Percentiles rank a stretch among this genome's conserved stretches.
Conservation (phyloP, 1,284 basidiomycete species). For the Boletus semigastroideus region DNA sequence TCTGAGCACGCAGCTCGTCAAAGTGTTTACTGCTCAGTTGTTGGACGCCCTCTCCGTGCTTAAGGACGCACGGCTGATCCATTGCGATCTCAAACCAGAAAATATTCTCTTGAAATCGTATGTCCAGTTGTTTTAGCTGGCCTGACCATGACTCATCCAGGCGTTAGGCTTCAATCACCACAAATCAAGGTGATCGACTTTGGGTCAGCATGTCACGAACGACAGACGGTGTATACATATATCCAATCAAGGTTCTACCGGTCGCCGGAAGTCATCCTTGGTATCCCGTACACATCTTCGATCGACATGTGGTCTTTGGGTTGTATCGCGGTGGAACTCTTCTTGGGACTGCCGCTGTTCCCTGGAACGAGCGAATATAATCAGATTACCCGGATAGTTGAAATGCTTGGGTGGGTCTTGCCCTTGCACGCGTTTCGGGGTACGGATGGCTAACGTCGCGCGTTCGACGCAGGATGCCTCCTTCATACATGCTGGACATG, state of each 20-base stretch:
- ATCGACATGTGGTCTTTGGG: constrained; percentile 97
- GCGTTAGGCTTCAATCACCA: constrained; percentile 84
- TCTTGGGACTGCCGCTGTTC: constrained; percentile 94
- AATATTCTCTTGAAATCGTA: constrained; percentile 94
- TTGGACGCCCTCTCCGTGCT: constrained; percentile 91
- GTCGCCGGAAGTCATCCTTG: constrained; percentile 95
- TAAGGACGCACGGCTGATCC: constrained; percentile 94
- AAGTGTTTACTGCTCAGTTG: constrained; percentile 96
- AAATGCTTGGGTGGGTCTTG: constrained; percentile 89
- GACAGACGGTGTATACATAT: constrained; percentile 99
- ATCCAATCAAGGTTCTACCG: constrained; percentile 99
- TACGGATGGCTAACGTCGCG: constrained; percentile 3
- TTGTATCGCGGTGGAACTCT: constrained; percentile 97
- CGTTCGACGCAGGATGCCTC: constrained; percentile 65
- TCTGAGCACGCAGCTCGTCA: constrained; percentile 92
- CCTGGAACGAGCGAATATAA: constrained; percentile 99
- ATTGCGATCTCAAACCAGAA: constrained; percentile 98
- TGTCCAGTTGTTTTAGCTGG: constrained; percentile 35
- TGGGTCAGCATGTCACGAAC: constrained; percentile 97
- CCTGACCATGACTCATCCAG: neutral
- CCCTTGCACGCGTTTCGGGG: neutral
- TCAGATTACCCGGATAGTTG: constrained; percentile 93
- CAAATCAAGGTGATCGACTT: constrained; percentile 99
- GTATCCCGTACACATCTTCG: constrained; percentile 90
- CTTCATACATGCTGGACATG: constrained; percentile 90